A percentile compares a stretch with the other conserved stretches of the same genome.
phyloP scores from a whole-genome alignment of 2,329 filamentous ascomycete species.

The Fusarium camptoceras region DNA sequence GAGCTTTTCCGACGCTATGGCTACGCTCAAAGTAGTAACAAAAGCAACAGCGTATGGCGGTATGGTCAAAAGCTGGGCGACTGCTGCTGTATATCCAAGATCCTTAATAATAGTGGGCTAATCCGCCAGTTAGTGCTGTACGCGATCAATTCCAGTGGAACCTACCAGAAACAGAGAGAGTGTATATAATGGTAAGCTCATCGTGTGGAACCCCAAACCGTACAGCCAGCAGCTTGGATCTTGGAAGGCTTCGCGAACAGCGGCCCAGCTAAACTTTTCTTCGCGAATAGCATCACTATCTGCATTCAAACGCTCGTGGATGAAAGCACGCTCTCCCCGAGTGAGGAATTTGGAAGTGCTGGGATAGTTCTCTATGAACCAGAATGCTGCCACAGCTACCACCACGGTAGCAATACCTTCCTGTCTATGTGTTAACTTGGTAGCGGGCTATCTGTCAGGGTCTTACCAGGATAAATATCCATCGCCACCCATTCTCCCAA shows the following conservation, averaged over 20 bases:
- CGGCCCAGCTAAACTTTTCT: conserved; percentile 76
- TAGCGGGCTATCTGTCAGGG: accelerated
- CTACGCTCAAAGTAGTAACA: conserved; percentile 67
- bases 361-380: conserved; percentile 75
- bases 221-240: conserved; percentile 81
- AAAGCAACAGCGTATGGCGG: conserved; percentile 74
- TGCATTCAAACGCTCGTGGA: conserved; percentile 71
- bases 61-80: conserved; percentile 69
- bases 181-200: conserved; percentile 72
- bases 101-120: conserved; percentile 65
- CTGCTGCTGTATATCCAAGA: conserved; percentile 65
- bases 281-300: conserved; percentile 77
- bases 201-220: conserved; percentile 76
- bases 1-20: conserved; percentile 69
- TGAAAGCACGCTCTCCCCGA: conserved; percentile 65
- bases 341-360: conserved; percentile 68
- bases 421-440: conserved; percentile 37
- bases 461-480: conserved; percentile 70
- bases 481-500: conserved; percentile 65
- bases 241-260: conserved; percentile 71
- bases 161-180: conserved; percentile 65
- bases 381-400: conserved; percentile 62
- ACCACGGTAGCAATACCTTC: conserved; percentile 68
- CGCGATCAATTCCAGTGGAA: not conserved
- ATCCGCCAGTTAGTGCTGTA: accelerated